Conservation (phyloP, 345 rosid species). For the Capsella bursapastoris region DNA sequence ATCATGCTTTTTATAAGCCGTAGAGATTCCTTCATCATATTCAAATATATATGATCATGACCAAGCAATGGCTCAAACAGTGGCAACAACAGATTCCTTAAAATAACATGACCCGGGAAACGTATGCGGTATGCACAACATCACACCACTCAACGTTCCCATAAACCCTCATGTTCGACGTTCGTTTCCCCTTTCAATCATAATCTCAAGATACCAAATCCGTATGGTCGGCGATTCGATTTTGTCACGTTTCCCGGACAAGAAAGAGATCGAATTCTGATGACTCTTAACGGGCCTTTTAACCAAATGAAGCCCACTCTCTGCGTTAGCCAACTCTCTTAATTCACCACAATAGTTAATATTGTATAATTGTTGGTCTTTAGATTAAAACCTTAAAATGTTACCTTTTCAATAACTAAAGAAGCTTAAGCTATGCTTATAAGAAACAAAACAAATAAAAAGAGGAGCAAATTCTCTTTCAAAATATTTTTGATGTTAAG, state of each 20-base stretch:
- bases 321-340: too few relatives aligned
- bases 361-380: too few relatives aligned
- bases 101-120: neutral
- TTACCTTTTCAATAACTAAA: neutral
- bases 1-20: neutral
- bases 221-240: too few relatives aligned
- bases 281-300: neutral
- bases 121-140: neutral
- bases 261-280: neutral
- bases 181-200: too few relatives aligned
- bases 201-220: too few relatives aligned
- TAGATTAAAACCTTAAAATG: too few relatives aligned
- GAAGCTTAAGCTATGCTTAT: neutral
- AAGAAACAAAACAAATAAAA: too few relatives aligned
- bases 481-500: neutral
- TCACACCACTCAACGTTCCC: neutral
- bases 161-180: neutral
- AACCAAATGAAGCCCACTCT: neutral
- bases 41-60: neutral
- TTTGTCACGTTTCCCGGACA: neutral
- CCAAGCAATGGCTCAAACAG: neutral
- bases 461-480: neutral
- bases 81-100: too few relatives aligned
- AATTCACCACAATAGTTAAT: too few relatives aligned
- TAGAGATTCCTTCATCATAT: neutral